Evolutionary conservation across 225 moss, liverwort and hornwort genomes (phyloP).

Genomic region (Lunularia cruciata): DNA sequence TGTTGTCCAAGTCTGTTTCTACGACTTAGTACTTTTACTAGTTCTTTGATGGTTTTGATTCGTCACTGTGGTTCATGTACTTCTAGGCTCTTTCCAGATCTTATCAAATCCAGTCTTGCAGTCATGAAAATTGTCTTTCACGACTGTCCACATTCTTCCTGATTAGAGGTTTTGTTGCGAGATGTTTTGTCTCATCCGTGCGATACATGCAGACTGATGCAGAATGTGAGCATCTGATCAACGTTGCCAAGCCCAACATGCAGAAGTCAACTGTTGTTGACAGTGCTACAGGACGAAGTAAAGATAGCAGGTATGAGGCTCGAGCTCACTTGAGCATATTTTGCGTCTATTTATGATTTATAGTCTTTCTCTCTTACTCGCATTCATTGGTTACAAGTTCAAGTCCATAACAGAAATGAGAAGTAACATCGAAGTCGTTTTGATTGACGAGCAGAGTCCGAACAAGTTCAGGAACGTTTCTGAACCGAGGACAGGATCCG

Average conservation of each 20-base stretch:
- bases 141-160: too few relatives aligned
- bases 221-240: slow-evolving; percentile 86
- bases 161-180: too few relatives aligned
- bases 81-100: too few relatives aligned
- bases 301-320: slow-evolving; percentile 78
- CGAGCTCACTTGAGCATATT: neutral
- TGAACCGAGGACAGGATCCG: slow-evolving; percentile 79
- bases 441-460: slow-evolving; percentile 60
- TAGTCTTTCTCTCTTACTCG: neutral
- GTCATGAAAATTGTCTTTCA: too few relatives aligned
- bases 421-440: neutral
- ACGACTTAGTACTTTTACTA: too few relatives aligned
- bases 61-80: too few relatives aligned
- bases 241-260: slow-evolving; percentile 76
- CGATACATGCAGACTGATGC: slow-evolving; percentile 55
- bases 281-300: slow-evolving; percentile 97
- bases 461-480: slow-evolving; percentile 98
- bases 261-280: slow-evolving; percentile 97
- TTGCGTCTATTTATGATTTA: neutral
- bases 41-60: too few relatives aligned
- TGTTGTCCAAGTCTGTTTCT: too few relatives aligned
- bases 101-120: too few relatives aligned
- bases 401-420: too few relatives aligned
- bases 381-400: neutral
- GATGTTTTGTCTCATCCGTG: neutral